These are phyloP conservation scores for Trichosporon inkin DNA, from an alignment of 1,284 basidiomycete species.

Conservation along the genomic window DNA sequence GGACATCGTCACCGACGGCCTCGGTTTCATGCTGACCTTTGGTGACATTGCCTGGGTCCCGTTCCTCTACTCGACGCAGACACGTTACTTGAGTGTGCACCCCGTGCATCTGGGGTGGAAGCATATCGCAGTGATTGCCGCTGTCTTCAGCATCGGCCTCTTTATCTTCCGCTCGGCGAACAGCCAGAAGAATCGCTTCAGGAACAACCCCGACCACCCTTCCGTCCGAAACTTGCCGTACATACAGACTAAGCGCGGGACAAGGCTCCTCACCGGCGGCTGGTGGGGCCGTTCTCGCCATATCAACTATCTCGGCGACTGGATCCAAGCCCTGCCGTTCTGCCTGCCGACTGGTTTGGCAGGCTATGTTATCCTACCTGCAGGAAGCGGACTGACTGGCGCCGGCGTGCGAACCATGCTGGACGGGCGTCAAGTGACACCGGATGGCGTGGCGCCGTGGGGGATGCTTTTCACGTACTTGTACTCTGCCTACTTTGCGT, in stretches of 20 bases:
- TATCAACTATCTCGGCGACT: conserved; percentile 17
- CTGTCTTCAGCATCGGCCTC: conserved; percentile 14
- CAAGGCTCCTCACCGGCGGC: conserved; percentile 11
- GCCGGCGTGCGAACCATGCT: conserved; percentile 1
- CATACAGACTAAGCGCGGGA: conserved; percentile 14
- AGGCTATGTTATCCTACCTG: conserved; percentile 4
- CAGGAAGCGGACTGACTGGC: not conserved
- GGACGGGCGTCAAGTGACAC: conserved; percentile 11
- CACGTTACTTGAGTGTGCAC: conserved; percentile 13
- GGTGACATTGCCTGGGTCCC: conserved; percentile 15
- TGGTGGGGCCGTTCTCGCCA: conserved; percentile 13
- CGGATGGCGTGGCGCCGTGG: conserved; percentile 9
- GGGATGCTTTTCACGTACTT: conserved; percentile 16
- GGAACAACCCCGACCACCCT: conserved; percentile 9
- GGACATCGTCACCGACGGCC: conserved; percentile 13
- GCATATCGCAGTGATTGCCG: not conserved
- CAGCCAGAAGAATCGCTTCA: conserved; percentile 14
- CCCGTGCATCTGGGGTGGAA: conserved; percentile 13
- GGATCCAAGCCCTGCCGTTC: conserved; percentile 13
- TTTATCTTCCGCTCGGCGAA: conserved; percentile 16
- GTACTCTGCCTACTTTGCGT: conserved; percentile 14
- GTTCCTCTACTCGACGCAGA: conserved; percentile 14
- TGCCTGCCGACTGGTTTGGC: conserved; percentile 10
- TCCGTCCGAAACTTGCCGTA: conserved; percentile 8
- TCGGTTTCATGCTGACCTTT: conserved; percentile 15